A percentile compares a stretch with the other conserved stretches of the same genome.
phyloP scores from a whole-genome alignment of 129 eudicot species.

The Helichrysum umbraculigerum region DNA sequence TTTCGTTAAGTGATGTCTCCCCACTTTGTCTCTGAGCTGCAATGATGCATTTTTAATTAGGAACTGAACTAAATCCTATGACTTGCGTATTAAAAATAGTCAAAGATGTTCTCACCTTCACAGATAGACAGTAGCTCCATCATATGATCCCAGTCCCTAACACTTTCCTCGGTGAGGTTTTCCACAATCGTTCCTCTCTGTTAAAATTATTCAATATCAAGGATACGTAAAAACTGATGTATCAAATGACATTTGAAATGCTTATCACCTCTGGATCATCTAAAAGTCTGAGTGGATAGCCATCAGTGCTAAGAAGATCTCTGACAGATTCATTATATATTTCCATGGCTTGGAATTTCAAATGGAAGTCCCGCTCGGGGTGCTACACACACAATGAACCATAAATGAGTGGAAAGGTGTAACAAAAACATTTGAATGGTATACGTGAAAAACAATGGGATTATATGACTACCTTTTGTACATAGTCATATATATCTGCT shows the following conservation, averaged over 20 bases:
- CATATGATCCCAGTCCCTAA: constrained; percentile 81
- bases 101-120: constrained; percentile 56
- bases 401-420: constrained; percentile 13
- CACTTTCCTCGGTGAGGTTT: constrained; percentile 83
- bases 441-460: constrained; percentile 11
- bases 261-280: constrained; percentile 93
- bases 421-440: background rate
- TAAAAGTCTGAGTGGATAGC: constrained; percentile 76
- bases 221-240: constrained; percentile 1
- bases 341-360: constrained; percentile 96
- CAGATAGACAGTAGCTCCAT: constrained; percentile 83
- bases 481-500: constrained; percentile 82
- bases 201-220: constrained; percentile 14
- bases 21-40: constrained; percentile 97
- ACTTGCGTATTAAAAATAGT: background rate
- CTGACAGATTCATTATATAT: constrained; percentile 93
- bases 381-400: constrained; percentile 52
- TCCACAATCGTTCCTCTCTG: constrained; percentile 96
- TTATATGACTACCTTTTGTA: constrained; percentile 64
- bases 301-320: constrained; percentile 77
- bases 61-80: background rate
- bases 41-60: constrained; percentile 26
- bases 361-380: constrained; percentile 71
- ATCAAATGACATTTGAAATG: background rate
- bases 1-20: constrained; percentile 88